Conservation (phyloP, 768 basidiomycete genomes). For the Boletus tylopilopsis region DNA sequence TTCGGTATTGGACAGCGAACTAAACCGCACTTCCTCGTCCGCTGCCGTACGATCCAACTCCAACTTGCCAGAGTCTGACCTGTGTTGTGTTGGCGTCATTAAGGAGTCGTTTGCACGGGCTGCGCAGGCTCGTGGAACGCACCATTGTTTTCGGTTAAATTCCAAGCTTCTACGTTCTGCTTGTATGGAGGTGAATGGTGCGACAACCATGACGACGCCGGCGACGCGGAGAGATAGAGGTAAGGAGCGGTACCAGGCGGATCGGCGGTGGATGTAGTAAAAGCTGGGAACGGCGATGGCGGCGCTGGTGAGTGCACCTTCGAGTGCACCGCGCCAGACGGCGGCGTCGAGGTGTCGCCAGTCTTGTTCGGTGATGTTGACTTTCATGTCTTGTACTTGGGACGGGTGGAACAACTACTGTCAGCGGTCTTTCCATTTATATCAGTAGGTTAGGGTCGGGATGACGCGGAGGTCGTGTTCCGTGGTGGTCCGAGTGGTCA, state of each 20-base stretch:
- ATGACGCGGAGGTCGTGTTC: not conserved
- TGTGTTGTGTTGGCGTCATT: slow-evolving; percentile 2
- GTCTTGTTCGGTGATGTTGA: slow-evolving; percentile 41
- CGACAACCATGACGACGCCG: slow-evolving; percentile 62
- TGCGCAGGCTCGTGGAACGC: slow-evolving; percentile 12
- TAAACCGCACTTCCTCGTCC: slow-evolving; percentile 43
- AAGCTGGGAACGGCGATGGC: slow-evolving; percentile 49
- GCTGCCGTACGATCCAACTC: slow-evolving; percentile 48
- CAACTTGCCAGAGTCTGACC: slow-evolving; percentile 42
- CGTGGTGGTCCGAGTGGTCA: too few species aligned
- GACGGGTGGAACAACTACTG: too few species aligned
- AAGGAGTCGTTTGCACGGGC: too few species aligned
- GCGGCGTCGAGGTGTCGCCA: slow-evolving; percentile 51
- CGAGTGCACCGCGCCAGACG: slow-evolving; percentile 57
- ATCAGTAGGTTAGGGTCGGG: not conserved
- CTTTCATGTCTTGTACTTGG: slow-evolving; percentile 23
- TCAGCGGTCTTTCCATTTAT: too few species aligned
- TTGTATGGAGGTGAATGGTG: slow-evolving; percentile 65
- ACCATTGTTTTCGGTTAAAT: slow-evolving; percentile 66
- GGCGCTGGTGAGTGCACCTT: slow-evolving; percentile 48
- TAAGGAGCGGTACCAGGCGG: slow-evolving; percentile 58
- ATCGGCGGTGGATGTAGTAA: slow-evolving; percentile 47
- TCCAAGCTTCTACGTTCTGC: slow-evolving; percentile 67
- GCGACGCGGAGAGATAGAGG: slow-evolving; percentile 68
- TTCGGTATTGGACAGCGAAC: slow-evolving; percentile 42